Evolutionary conservation across 1,284 basidiomycete genomes (phyloP).

Genomic region (Entoloma clypeatum): DNA sequence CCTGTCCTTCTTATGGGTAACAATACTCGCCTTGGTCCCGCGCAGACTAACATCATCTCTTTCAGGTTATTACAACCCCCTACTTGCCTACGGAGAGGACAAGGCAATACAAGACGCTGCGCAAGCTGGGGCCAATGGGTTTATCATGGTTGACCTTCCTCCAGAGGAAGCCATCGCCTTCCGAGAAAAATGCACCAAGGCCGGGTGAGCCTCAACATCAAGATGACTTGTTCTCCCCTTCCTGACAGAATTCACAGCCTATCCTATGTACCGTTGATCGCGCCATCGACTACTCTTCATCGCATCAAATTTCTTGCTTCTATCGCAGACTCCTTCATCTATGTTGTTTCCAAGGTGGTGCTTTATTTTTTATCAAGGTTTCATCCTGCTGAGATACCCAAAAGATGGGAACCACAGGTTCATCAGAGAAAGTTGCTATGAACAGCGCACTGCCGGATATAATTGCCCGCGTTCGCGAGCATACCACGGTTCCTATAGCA

Average conservation of each 20-base stretch:
- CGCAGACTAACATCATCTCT: constrained; percentile 2
- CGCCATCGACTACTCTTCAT: constrained; percentile 85
- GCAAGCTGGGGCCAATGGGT: constrained; percentile 91
- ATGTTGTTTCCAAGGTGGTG: constrained; percentile 86
- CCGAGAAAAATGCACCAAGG: constrained; percentile 79
- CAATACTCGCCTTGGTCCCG: constrained; percentile 19
- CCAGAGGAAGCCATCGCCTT: constrained; percentile 95
- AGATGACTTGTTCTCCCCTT: not conserved
- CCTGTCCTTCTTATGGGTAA: constrained; percentile 94
- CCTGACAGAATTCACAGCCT: constrained; percentile 47
- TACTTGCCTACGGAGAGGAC: constrained; percentile 94
- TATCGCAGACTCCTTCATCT: constrained; percentile 97
- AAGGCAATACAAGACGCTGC: constrained; percentile 87
- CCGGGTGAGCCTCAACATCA: constrained; percentile 53
- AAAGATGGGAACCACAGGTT: constrained; percentile 98
- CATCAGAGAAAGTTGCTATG: constrained; percentile 70
- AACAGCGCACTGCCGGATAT: constrained; percentile 79
- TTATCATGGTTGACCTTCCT: constrained; percentile 96
- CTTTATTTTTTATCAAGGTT: not conserved
- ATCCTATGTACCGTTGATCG: constrained; percentile 96
- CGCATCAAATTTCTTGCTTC: constrained; percentile 89
- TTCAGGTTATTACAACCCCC: constrained; percentile 95
- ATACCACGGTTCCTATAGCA: constrained; percentile 80
- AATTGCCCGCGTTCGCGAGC: constrained; percentile 67
- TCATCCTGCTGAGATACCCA: constrained; percentile 1